Base-by-base conservation (phyloP, 257 asterid species). In the Lycium ferocissimum region DNA sequence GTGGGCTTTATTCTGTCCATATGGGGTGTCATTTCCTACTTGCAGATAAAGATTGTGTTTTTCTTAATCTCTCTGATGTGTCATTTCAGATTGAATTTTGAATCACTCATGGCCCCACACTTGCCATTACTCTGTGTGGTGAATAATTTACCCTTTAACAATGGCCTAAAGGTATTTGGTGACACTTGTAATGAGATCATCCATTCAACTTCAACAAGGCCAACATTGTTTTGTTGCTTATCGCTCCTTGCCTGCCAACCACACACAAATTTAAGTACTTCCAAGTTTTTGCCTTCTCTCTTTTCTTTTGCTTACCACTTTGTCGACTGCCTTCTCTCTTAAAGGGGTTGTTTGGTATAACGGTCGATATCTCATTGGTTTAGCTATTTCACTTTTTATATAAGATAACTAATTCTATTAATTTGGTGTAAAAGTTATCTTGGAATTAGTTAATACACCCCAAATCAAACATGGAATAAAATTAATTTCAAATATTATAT, bases 1-100 rank as follows among this genome's bases (percentile, higher is more conserved):
- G 45, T 26, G 58, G 62, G 12, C 7, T 49, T 72, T 72, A 33
- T 65, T 18, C 1, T 66, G 13, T 66, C 14, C 18, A 66, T 1
- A 20, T 75, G 62, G 81, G 81, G n/a, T 47, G 81, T 20, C 82
- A 76, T 9, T 51, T 26, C 82, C 63, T 76, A 51, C 22, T 76
- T 14, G 26, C 4, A 51, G 63, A 51, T 76, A 76, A 76, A 76
- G 63, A 76, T 76, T 76, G 47, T 26, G 82, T 76, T 66, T 66
- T 33, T 51, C 22, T 49, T 45, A 11, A 6, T 2, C 63, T 2
- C 18, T 20, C 5, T 49, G 62, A 75, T 6, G 45, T 49, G 81
- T 76, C 81, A 76, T 49, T 1, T 18, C 2, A 18, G 22, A 26
- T 26, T 26, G 33, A 26, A 26, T 26, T 26, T 26, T 26, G 33